A percentile compares a stretch with the other conserved stretches of the same genome.
These are phyloP conservation scores for Penicillium verrucosum DNA, from an alignment of 2,329 filamentous ascomycete species.

Conservation along the genomic window DNA sequence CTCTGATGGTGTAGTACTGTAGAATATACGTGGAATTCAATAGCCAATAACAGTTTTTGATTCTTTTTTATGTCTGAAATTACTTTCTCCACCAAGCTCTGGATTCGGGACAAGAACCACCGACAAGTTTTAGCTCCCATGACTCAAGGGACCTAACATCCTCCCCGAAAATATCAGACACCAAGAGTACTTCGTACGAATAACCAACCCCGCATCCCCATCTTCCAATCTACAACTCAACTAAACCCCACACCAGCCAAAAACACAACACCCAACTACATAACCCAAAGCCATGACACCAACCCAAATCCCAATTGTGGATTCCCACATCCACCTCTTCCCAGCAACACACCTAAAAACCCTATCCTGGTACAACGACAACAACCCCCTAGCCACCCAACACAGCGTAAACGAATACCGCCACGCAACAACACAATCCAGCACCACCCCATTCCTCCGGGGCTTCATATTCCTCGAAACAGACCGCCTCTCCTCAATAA, in stretches of 20 bases:
- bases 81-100: neutral
- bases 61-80: neutral
- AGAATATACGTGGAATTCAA: neutral
- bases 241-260: neutral
- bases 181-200: neutral
- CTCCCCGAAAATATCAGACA: neutral
- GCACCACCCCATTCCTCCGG: conserved; percentile 39
- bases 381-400: conserved; percentile 59
- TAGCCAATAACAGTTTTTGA: neutral
- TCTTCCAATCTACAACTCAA: neutral
- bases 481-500: conserved; percentile 65
- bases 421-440: conserved; percentile 31
- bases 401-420: conserved; percentile 65
- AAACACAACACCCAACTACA: neutral
- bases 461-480: conserved; percentile 83
- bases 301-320: conserved; percentile 59
- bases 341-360: conserved; percentile 63
- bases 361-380: conserved; percentile 66
- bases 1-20: neutral
- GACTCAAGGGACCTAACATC: neutral
- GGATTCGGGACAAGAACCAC: conserved; percentile 3
- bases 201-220: neutral
- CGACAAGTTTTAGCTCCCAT: neutral
- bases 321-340: conserved; percentile 90
- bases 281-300: neutral